Evolutionary conservation across 306 rosid genomes (phyloP).

Genomic region (Coriaria nepalensis): DNA sequence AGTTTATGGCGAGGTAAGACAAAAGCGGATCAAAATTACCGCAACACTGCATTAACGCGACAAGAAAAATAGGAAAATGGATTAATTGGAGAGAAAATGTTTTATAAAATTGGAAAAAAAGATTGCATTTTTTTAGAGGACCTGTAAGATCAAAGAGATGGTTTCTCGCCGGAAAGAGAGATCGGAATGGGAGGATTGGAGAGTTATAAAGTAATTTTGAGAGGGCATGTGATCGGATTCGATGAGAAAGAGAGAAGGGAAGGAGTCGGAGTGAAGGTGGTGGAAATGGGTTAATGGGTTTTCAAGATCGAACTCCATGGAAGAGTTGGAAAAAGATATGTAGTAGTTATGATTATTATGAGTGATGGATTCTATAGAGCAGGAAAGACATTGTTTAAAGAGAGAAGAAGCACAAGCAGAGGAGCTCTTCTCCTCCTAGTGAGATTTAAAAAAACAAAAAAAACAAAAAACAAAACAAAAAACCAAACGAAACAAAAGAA

Average conservation of each 20-base stretch:
- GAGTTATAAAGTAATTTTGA: constrained; percentile 34
- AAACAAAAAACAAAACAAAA: no score
- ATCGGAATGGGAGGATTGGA: constrained; percentile 30
- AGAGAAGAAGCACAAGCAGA: constrained; percentile 1
- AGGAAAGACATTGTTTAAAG: constrained; percentile 22
- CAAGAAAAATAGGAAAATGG: not conserved
- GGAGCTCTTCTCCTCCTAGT: not conserved
- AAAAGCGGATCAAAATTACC: constrained; percentile 46
- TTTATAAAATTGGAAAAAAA: not conserved
- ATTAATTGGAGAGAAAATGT: not conserved
- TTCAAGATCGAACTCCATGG: constrained; percentile 89
- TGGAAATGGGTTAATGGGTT: constrained; percentile 56
- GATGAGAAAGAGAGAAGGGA: constrained; percentile 46
- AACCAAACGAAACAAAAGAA: constrained; percentile 8
- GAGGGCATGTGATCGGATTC: constrained; percentile 85
- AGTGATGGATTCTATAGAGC: constrained; percentile 3
- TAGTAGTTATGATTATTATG: constrained; percentile 3
- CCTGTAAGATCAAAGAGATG: constrained; percentile 61
- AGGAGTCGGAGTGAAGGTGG: constrained; percentile 24
- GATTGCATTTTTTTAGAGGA: not conserved
- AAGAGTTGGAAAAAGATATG: not conserved
- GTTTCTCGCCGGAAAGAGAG: constrained; percentile 42
- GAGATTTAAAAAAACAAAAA: no score
- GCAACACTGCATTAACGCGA: constrained; percentile 29
- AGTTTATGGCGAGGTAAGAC: constrained; percentile 67